Evolutionary conservation across 345 rosid species (phyloP).

Genomic region (Gossypium anomalum): DNA sequence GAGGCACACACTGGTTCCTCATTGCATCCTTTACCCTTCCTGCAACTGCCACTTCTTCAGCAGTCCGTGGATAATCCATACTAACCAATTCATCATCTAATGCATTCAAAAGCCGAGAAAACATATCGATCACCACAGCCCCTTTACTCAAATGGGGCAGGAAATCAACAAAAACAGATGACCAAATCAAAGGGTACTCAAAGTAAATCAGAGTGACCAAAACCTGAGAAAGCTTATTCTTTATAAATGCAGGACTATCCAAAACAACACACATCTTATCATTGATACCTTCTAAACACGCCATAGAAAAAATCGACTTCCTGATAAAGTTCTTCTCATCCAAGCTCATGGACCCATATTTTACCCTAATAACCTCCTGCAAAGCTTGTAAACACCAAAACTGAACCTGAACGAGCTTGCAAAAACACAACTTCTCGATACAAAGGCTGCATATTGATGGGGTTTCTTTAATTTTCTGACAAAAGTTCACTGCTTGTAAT

Average conservation of each 20-base stretch:
- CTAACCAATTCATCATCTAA: slow-evolving; percentile 91
- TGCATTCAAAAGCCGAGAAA: slow-evolving; percentile 81
- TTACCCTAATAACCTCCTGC: slow-evolving; percentile 60
- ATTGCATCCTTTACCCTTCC: slow-evolving; percentile 86
- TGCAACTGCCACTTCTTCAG: slow-evolving; percentile 63
- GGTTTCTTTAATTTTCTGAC: slow-evolving; percentile 57
- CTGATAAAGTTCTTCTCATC: slow-evolving; percentile 61
- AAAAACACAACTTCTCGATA: slow-evolving; percentile 65
- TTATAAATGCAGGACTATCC: slow-evolving; percentile 74
- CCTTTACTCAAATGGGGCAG: slow-evolving; percentile 66
- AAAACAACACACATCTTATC: slow-evolving; percentile 39
- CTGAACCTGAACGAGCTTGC: slow-evolving; percentile 66
- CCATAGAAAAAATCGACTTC: slow-evolving; percentile 66
- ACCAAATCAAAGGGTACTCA: slow-evolving; percentile 87
- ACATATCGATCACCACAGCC: slow-evolving; percentile 69
- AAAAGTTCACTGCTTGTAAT: slow-evolving; percentile 52
- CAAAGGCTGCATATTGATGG: slow-evolving; percentile 54
- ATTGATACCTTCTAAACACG: slow-evolving; percentile 49
- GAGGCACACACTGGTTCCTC: slow-evolving; percentile 90
- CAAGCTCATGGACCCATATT: slow-evolving; percentile 45
- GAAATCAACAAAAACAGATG: slow-evolving; percentile 71
- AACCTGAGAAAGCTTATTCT: slow-evolving; percentile 92
- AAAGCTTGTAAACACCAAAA: slow-evolving; percentile 94
- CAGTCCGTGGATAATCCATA: slow-evolving; percentile 70
- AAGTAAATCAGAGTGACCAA: slow-evolving; percentile 78